Evolutionary conservation across 352 stramenopile genomes (phyloP).

Genomic region (Globisporangium megalacanthum): DNA sequence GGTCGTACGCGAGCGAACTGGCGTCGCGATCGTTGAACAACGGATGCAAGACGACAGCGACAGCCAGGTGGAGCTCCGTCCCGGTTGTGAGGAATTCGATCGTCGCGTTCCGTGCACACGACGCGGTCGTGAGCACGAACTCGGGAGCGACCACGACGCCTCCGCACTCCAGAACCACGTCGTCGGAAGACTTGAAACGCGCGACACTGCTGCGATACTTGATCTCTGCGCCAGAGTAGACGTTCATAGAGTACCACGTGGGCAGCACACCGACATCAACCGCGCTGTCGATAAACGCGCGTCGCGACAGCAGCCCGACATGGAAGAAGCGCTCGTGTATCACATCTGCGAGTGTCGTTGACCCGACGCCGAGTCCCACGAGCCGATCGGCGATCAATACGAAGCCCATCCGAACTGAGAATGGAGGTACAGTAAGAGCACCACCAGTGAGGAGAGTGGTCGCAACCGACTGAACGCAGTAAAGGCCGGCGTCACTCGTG

Average conservation of each 20-base stretch:
- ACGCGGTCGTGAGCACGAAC: conserved; percentile 5
- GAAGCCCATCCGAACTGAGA: conserved; percentile 1
- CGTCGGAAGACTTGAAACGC: background rate
- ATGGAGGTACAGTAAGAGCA: too few species aligned
- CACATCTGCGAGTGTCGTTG: background rate
- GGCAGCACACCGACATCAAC: too few species aligned
- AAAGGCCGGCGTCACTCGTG: background rate
- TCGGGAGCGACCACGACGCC: conserved; percentile 2
- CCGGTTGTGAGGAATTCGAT: background rate
- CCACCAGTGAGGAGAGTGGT: too few species aligned
- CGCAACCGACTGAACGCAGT: background rate
- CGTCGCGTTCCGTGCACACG: background rate
- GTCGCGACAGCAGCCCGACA: background rate
- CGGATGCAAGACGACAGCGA: background rate
- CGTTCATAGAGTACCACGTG: background rate
- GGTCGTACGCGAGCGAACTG: background rate
- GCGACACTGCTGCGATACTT: background rate
- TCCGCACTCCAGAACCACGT: background rate
- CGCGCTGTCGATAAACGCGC: background rate
- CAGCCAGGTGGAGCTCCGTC: too few species aligned
- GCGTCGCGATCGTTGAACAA: background rate
- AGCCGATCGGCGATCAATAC: conserved; percentile 1
- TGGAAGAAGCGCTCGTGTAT: background rate
- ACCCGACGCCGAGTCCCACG: background rate
- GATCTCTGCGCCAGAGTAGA: background rate